Conservation (phyloP, 2,329 filamentous ascomycete species). For the Pseudogymnoascus destructans region DNA sequence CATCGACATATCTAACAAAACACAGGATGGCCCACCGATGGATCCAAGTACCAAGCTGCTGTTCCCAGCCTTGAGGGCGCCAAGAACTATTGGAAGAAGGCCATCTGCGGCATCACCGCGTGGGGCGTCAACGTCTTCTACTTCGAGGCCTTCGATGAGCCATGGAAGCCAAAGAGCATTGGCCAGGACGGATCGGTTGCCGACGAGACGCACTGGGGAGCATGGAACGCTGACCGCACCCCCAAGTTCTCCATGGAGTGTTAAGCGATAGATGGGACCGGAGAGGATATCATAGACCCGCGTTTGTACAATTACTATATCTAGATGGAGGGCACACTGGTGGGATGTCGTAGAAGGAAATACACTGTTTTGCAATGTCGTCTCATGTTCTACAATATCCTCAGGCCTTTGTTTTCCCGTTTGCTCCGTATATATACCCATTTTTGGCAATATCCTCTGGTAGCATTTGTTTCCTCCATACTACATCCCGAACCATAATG, state of each 20-base stretch:
- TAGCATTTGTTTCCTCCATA: not conserved
- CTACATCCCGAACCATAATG: not conserved
- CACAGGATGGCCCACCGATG: conserved; percentile 47
- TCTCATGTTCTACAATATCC: not conserved
- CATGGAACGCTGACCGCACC: conserved; percentile 46
- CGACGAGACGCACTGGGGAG: conserved; percentile 58
- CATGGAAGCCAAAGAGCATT: conserved; percentile 51
- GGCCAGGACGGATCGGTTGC: conserved; percentile 49
- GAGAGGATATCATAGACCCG: not conserved
- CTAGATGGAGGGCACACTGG: not conserved
- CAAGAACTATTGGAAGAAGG: conserved; percentile 44
- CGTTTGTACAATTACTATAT: conserved; percentile 12
- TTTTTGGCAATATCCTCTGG: not conserved
- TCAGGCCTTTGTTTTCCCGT: too few species aligned
- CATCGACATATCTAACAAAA: not conserved
- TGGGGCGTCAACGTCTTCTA: conserved; percentile 59
- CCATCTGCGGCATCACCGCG: conserved; percentile 48
- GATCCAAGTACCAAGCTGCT: conserved; percentile 47
- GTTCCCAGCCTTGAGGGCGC: conserved; percentile 47
- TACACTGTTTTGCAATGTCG: not conserved
- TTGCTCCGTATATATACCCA: not conserved
- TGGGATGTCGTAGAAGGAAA: not conserved
- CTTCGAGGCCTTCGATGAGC: conserved; percentile 63
- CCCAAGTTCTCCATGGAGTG: conserved; percentile 36
- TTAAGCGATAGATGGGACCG: conserved; percentile 1